A percentile compares a stretch with the other conserved stretches of the same genome.
These are phyloP conservation scores for Scedosporium dehoogii DNA, from an alignment of 2,329 filamentous ascomycete species.

Conservation along the genomic window DNA sequence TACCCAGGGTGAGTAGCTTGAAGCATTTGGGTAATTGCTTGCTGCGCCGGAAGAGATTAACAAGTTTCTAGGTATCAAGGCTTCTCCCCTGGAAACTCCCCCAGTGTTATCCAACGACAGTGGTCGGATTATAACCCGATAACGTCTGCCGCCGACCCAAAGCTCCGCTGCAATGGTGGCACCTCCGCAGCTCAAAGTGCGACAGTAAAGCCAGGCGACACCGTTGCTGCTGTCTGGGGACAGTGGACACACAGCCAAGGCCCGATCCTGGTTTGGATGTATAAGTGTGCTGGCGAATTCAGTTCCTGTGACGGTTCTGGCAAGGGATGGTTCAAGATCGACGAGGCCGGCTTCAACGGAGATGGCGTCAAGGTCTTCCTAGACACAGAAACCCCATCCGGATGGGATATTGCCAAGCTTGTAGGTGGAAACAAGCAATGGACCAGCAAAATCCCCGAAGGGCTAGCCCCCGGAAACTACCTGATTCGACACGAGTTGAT, in stretches of 20 bases:
- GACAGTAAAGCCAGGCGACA: constrained; percentile 34
- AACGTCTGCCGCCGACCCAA: constrained; percentile 27
- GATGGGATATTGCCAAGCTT: constrained; percentile 32
- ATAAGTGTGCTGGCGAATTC: constrained; percentile 36
- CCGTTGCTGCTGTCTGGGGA: constrained; percentile 38
- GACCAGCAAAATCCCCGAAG: constrained; percentile 34
- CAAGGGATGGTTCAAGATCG: constrained; percentile 39
- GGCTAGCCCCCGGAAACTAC: constrained; percentile 40
- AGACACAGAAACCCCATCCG: constrained; percentile 11
- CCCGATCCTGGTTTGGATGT: constrained; percentile 42
- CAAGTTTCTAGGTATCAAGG: constrained; percentile 25
- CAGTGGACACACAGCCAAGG: constrained; percentile 40
- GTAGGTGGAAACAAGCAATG: constrained; percentile 38
- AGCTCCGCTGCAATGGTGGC: constrained; percentile 32
- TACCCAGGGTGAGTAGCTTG: constrained; percentile 23
- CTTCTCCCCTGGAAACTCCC: constrained; percentile 36
- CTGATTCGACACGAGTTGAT: constrained; percentile 46
- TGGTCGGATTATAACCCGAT: constrained; percentile 38
- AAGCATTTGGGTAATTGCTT: background rate
- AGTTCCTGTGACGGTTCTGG: constrained; percentile 31
- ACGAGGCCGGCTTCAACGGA: constrained; percentile 24
- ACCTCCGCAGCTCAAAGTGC: constrained; percentile 27
- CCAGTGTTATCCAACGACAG: constrained; percentile 45
- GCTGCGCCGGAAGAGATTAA: background rate
- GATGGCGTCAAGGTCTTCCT: constrained; percentile 29